Evolutionary conservation across 2,329 filamentous ascomycete genomes (phyloP), one percentile per base, ranked within the genome.

Genomic region (Colletotrichum kahawae): DNA sequence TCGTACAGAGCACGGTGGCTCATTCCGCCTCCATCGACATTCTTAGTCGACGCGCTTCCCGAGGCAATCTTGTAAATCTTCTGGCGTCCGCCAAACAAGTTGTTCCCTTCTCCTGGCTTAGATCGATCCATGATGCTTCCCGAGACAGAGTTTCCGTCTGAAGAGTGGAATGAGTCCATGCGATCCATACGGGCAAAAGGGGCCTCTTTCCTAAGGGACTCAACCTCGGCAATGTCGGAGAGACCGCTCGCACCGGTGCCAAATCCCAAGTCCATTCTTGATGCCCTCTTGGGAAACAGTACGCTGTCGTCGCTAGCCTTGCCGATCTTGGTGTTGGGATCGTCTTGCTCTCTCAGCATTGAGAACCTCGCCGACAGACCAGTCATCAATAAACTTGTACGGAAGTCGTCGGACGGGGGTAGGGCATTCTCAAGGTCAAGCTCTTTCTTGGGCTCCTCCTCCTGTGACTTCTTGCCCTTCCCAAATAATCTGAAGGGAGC

Each of bases 261-360:
- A 51, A 85, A 85, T 12, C 93, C 92, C 80, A 94, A 95, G 74
- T 97, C 92, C 82, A 92, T 85, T 73, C 94, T 91, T 1, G 96
- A 98, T 77, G 94, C 93, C 69, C 95, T 91, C 80, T 95, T 96
- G 5, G 94, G 94, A 77, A 92, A 94, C 24, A 98, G 86, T 4
- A 98, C 96, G 78, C 96, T 98, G 84, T 98, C 96, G 82, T 98
- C 96, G 83, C 94, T 97, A 18, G 96, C 96, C 84, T 98, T 98
- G 73, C 96, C 96, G 36, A 98, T 90, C 82, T 95, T 94, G 3
- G 95, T 96, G 77, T 88, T 93, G 1, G 96, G 96, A 80, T 98
- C 95, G 82, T 98, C 96, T 83, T 98, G 96, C 84, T 98, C 96
- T 80, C 95, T 90, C 36, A 98, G 87, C 96, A 98, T 98, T 79